Percentiles rank a stretch among this genome's conserved stretches.
Conservation (phyloP, 305 asterid genomes). For the Petunia hybrid region DNA sequence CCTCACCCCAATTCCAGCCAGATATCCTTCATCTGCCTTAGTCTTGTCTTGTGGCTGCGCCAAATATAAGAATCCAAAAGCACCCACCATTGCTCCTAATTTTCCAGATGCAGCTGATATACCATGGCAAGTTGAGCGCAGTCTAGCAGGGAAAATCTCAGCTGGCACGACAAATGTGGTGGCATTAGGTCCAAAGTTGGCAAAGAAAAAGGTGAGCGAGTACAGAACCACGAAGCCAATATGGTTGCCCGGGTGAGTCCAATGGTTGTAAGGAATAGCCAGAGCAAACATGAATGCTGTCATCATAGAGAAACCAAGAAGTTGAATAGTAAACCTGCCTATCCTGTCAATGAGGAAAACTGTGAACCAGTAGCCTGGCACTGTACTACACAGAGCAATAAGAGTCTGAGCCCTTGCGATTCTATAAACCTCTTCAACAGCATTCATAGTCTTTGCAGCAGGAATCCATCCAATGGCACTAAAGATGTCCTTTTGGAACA, state of each 20-base stretch:
- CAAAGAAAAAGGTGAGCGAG: conserved; percentile 33
- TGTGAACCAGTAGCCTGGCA: conserved; percentile 37
- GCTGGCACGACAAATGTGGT: conserved; percentile 37
- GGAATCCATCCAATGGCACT: conserved; percentile 36
- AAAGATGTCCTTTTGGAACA: conserved; percentile 33
- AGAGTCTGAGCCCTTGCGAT: conserved; percentile 36
- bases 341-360: conserved; percentile 32
- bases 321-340: conserved; percentile 23
- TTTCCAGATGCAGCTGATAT: conserved; percentile 33
- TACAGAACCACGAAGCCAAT: conserved; percentile 33
- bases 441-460: conserved; percentile 31
- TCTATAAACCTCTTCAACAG: conserved; percentile 25
- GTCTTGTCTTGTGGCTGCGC: conserved; percentile 29
- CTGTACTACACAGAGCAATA: conserved; percentile 32
- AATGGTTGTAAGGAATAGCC: conserved; percentile 33
- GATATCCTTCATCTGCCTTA: conserved; percentile 34
- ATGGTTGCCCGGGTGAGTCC: conserved; percentile 29
- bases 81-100: conserved; percentile 25
- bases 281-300: conserved; percentile 35
- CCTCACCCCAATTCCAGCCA: conserved; percentile 34
- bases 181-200: conserved; percentile 37
- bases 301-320: conserved; percentile 34
- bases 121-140: conserved; percentile 37
- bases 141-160: conserved; percentile 36
- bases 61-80: conserved; percentile 33